A percentile compares a stretch with the other conserved stretches of the same genome.
These are phyloP conservation scores for Lodderomyces metapsilosis DNA, from an alignment of 1,139 yeast genomes.

Conservation along the genomic window DNA sequence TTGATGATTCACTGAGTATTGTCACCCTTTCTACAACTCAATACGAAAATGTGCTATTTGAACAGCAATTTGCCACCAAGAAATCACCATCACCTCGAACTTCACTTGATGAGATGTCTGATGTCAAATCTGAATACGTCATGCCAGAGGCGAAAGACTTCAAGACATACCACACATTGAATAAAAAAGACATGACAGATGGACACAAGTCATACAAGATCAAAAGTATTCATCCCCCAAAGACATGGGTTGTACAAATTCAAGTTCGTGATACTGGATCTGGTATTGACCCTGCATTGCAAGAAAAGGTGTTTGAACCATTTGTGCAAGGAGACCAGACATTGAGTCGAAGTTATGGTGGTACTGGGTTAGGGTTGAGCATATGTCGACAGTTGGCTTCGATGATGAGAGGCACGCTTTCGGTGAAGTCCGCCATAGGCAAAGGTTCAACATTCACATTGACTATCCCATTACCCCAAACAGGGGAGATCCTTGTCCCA, in stretches of 20 bases:
- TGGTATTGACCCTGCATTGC: slow-evolving; percentile 79
- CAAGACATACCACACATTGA: slow-evolving; percentile 11
- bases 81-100: slow-evolving; percentile 23
- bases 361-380: slow-evolving; percentile 92
- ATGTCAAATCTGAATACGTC: slow-evolving; percentile 4
- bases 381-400: slow-evolving; percentile 88
- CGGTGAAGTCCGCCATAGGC: slow-evolving; percentile 65
- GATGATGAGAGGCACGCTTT: slow-evolving; percentile 84
- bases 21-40: slow-evolving; percentile 51
- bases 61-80: slow-evolving; percentile 46
- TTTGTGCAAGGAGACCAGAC: slow-evolving; percentile 98
- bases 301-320: slow-evolving; percentile 88
- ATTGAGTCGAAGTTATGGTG: slow-evolving; percentile 85
- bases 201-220: slow-evolving; percentile 35
- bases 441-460: slow-evolving; percentile 80
- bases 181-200: slow-evolving; percentile 11
- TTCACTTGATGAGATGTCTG: not conserved
- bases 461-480: slow-evolving; percentile 74
- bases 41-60: slow-evolving; percentile 54
- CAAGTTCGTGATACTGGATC: slow-evolving; percentile 90
- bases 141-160: slow-evolving; percentile 13
- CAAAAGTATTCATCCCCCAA: slow-evolving; percentile 38
- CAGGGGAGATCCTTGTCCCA: slow-evolving; percentile 54
- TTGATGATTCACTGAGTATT: slow-evolving; percentile 35
- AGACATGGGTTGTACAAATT: slow-evolving; percentile 64